Conservation (phyloP, 2,329 filamentous ascomycete genomes). For the Pyrenophora teres region DNA sequence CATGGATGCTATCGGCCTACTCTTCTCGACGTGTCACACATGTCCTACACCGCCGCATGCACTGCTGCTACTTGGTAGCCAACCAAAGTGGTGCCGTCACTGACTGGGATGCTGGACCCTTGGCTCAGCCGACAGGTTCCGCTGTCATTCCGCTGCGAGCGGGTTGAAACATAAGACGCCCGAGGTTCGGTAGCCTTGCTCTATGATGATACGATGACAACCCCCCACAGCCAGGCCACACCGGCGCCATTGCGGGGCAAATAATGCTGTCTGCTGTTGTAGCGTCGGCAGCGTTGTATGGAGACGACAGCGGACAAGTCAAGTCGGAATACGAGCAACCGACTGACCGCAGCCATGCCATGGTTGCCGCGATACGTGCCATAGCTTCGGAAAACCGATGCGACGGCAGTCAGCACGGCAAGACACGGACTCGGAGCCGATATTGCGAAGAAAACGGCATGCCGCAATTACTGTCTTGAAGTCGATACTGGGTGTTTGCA, state of each 20-base stretch:
- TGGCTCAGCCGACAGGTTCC: slow-evolving; percentile 12
- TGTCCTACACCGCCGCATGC: slow-evolving; percentile 8
- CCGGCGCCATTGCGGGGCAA: slow-evolving; percentile 5
- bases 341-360: background rate
- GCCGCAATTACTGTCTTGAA: too few species aligned
- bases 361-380: too few species aligned
- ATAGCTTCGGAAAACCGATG: too few species aligned
- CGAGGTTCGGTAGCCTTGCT: background rate
- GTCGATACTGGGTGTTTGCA: too few species aligned
- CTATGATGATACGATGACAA: too few species aligned
- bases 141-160: slow-evolving; percentile 10
- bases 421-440: background rate
- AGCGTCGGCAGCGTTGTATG: too few species aligned
- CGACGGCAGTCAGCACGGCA: too few species aligned
- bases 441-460: background rate
- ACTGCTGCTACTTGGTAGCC: background rate
- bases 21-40: background rate
- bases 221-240: background rate
- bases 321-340: too few species aligned
- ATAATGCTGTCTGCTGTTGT: too few species aligned
- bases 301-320: too few species aligned
- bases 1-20: too few species aligned
- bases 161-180: background rate
- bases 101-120: slow-evolving; percentile 11
- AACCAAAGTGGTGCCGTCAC: slow-evolving; percentile 33